Evolutionary conservation across 305 asterid species (phyloP), one percentile per base, ranked within the genome.

Genomic region (Fraxinus ornus): DNA sequence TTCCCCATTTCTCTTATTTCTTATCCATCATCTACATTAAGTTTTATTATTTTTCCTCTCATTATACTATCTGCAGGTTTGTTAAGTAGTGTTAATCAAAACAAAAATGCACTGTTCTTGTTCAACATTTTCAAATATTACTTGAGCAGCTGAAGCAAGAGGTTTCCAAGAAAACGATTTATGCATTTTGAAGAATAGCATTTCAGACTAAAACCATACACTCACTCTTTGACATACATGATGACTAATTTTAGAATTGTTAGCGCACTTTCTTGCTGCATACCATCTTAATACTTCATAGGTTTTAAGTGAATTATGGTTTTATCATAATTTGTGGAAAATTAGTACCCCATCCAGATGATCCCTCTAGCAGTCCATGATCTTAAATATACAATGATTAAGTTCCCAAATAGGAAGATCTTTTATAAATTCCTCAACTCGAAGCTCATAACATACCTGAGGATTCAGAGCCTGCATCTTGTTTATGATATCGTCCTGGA

Each of bases 381-480:
- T 41, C 24, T 77, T 66, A 32, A 73, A 72, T 70, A 52, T 36
- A 78, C 10, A 33, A 21, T 7, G 72, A 62, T 22, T 22, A 66
- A 68, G n/a, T 71, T 75, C 52, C 41, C 35, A 30, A 39, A 68
- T 78, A 33, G 52, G 76, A 81, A 21, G 30, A 86, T 66, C 7
- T 68, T 80, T 64, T 49, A 76, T 81, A 78, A n/a, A 55, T 75
- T 28, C 26, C 26, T 71, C 24, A 77, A 26, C 12, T 33, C 49
- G 30, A 82, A 80, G 78, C 21, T 24, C 77, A 84, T 17, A 81
- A 39, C 81, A 52, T 88, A 95, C 99, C 99, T 96, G 99, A 73
- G 99, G 99, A 87, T 91, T 96, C 84, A 96, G 82, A 78, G 90
- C 89, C 32, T 79, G 85, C 97, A 94, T 91, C 81, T 90, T 91